Evolutionary conservation across 768 basidiomycete genomes (phyloP), one percentile per base, ranked within the genome.

Genomic region (Termitomyces sp.): DNA sequence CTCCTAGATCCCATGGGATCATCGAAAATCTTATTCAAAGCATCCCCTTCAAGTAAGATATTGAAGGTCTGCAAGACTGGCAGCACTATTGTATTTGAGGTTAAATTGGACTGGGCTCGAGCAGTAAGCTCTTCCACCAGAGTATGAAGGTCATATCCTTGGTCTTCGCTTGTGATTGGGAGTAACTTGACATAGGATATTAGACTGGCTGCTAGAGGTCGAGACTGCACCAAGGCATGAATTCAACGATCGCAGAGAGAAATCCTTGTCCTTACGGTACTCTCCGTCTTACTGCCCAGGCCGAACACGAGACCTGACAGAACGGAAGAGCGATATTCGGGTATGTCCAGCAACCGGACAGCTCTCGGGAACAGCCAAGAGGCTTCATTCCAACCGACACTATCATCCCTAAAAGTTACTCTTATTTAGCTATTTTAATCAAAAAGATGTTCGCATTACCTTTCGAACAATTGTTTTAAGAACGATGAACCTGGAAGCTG

Each of bases 231-330:
- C 47, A 61, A 53, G 20, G 18, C 58, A 29, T 55, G n/a, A 54
- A 50, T 62, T 36, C 20, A 57, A 41, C 9, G 47, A 54, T 22
- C 12, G 24, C 54, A 42, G 18, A 26, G 18, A 20, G 4, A 26
- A 44, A 8, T 28, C 16, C 9, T 13, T n/a, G 26, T 3, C 73
- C 89, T 72, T 67, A 96, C 95, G 5, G 87, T 92, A 66, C 87
- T 90, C 59, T 90, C 86, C 9, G 92, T 92, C 71, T 85, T 88
- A 69, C 90, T 91, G 36, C 87, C 89, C 37, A 93, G 76, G 66
- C 91, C 94, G 55, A 90, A 75, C 13, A 94, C 78, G 7, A 96
- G 68, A 13, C 93, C 93, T 10, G 76, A 73, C 45, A 96, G 75
- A 51, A 96, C 67, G 28, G 77, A 68, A 54, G 72, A 71, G 42